Percentiles rank a stretch among this genome's conserved stretches.
These are phyloP conservation scores for Eutrema salsugineum DNA, from an alignment of 441 rosid species.

Conservation along the genomic window DNA sequence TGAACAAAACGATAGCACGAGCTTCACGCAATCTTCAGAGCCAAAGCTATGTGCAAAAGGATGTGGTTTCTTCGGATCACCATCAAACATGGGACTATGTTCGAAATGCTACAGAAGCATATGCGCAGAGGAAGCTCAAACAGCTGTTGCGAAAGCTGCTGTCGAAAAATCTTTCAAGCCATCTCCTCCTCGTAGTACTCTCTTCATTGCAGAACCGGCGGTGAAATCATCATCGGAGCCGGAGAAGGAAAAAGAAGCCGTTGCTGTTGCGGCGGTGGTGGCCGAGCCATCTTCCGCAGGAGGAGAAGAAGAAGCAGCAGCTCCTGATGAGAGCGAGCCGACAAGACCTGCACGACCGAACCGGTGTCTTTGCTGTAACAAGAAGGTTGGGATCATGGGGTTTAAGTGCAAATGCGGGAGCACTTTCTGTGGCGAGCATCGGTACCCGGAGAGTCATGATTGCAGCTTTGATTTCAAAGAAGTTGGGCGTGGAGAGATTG, in stretches of 20 bases:
- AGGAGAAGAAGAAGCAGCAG: not conserved
- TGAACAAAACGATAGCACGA: constrained; percentile 67
- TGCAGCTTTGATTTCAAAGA: constrained; percentile 73
- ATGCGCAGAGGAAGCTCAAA: constrained; percentile 52
- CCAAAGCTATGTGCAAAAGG: constrained; percentile 70
- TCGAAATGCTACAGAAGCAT: constrained; percentile 73
- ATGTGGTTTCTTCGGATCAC: constrained; percentile 79
- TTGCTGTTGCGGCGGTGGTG: not conserved
- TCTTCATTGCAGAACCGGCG: constrained; percentile 19
- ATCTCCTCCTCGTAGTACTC: constrained; percentile 12
- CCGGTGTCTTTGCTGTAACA: constrained; percentile 68
- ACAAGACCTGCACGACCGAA: constrained; percentile 1
- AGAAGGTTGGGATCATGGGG: constrained; percentile 75
- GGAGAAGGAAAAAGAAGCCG: not conserved
- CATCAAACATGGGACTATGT: constrained; percentile 76
- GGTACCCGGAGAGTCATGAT: constrained; percentile 75
- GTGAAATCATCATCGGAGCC: not conserved
- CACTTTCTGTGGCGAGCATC: constrained; percentile 65
- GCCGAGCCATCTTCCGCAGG: not conserved
- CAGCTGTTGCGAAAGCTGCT: constrained; percentile 56
- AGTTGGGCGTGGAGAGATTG: constrained; percentile 54
- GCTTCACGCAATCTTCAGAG: constrained; percentile 50
- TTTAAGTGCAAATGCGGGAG: constrained; percentile 75
- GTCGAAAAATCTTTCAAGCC: constrained; percentile 53
- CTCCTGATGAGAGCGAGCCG: not conserved